These are phyloP conservation scores for Periconia macrospinosa DNA, from an alignment of 2,329 filamentous ascomycete species.

Conservation along the genomic window DNA sequence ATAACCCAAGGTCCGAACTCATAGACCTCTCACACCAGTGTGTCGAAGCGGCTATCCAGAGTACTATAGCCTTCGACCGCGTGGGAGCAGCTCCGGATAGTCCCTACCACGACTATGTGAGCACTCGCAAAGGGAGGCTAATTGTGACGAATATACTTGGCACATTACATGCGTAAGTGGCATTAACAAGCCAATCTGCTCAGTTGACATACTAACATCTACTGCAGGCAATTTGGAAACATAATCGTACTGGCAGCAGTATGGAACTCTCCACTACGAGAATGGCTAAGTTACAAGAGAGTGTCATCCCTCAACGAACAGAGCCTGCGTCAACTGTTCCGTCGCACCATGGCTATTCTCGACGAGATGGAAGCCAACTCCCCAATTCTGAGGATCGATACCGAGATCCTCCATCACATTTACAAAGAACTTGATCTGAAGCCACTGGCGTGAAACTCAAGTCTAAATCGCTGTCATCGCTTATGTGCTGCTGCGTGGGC, in stretches of 20 bases:
- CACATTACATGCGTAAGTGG: conserved; percentile 88
- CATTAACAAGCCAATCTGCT: neutral
- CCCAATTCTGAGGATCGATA: conserved; percentile 73
- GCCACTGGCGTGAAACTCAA: neutral
- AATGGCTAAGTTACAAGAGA: conserved; percentile 28
- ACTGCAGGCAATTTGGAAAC: conserved; percentile 88
- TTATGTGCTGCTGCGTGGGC: no score
- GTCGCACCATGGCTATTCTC: conserved; percentile 73
- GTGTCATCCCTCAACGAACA: conserved; percentile 20
- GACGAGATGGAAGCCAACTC: conserved; percentile 69
- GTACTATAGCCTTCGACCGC: conserved; percentile 79
- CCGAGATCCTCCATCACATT: conserved; percentile 66
- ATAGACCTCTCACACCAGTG: conserved; percentile 34
- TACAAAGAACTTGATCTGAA: conserved; percentile 21
- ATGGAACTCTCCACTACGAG: conserved; percentile 60
- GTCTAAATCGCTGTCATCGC: neutral
- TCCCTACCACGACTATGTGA: conserved; percentile 50
- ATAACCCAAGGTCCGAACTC: conserved; percentile 4
- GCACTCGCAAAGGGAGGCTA: conserved; percentile 63
- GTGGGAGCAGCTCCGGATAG: conserved; percentile 46
- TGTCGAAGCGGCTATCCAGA: conserved; percentile 70
- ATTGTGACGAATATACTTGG: conserved; percentile 97
- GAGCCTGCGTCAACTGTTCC: conserved; percentile 28
- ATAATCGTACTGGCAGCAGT: conserved; percentile 86
- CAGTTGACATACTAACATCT: conserved; percentile 12